Conservation (phyloP, 2,329 filamentous ascomycete species). For the Talaromyces sp. region DNA sequence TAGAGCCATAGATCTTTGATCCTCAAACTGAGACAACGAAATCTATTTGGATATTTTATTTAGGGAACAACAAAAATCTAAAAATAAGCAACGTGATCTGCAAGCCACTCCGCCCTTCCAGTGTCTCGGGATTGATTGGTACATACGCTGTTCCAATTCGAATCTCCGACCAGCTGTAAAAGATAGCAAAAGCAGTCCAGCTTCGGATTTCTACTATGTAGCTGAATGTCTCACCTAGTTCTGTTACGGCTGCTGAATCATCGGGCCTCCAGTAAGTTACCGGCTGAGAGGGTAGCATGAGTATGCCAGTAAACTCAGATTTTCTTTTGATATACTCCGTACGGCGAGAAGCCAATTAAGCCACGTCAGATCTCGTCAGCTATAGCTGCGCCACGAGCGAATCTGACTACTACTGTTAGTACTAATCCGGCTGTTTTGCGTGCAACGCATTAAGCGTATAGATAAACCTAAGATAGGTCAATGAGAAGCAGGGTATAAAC, state of each 20-base stretch:
- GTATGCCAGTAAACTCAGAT: neutral
- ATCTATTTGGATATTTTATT: neutral
- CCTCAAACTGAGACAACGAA: neutral
- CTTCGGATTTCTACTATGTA: neutral
- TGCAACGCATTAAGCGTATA: no score
- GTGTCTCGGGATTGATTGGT: neutral
- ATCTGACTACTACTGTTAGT: no score
- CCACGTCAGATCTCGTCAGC: neutral
- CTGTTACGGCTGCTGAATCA: neutral
- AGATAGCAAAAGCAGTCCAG: neutral
- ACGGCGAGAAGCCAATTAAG: neutral
- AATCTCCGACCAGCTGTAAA: neutral
- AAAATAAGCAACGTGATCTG: neutral
- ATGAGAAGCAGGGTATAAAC: no score
- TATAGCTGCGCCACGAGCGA: no score
- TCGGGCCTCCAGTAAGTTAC: neutral
- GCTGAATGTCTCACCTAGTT: neutral
- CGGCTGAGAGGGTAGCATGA: neutral
- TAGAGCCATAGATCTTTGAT: neutral
- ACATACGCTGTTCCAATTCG: neutral
- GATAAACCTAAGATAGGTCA: no score
- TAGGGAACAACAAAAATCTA: neutral
- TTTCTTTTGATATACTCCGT: neutral
- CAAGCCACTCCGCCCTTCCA: neutral
- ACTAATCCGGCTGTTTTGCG: no score